Evolutionary conservation across 768 basidiomycete genomes (phyloP).

Genomic region (Amanita inopinata): DNA sequence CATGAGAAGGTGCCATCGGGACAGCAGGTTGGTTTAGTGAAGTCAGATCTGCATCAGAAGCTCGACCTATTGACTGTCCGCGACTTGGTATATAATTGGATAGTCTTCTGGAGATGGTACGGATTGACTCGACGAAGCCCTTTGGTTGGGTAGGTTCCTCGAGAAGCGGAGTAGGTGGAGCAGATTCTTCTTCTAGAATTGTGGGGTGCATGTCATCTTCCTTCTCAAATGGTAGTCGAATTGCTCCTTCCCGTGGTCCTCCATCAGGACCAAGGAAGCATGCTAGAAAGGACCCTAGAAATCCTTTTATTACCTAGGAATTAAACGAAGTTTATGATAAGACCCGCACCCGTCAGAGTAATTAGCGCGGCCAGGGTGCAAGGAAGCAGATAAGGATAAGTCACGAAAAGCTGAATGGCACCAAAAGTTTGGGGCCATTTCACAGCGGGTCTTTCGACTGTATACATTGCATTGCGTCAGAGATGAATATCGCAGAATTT

Average conservation of each 20-base stretch:
- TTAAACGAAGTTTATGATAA: constrained; percentile 7
- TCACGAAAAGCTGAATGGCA: constrained; percentile 53
- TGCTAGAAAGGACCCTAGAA: constrained; percentile 70
- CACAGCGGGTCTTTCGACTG: constrained; percentile 74
- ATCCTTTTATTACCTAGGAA: constrained; percentile 4
- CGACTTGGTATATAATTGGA: constrained; percentile 52
- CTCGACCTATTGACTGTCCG: constrained; percentile 22
- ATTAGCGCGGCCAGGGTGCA: constrained; percentile 69
- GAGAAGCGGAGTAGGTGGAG: constrained; percentile 34
- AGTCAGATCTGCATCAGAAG: constrained; percentile 21
- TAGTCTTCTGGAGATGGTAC: constrained; percentile 43
- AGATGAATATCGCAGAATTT: neutral
- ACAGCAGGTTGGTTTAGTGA: constrained; percentile 32
- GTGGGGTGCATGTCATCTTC: constrained; percentile 27
- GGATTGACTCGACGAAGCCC: constrained; percentile 32
- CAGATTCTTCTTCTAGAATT: constrained; percentile 61
- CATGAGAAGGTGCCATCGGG: constrained; percentile 33
- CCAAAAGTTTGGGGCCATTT: constrained; percentile 81
- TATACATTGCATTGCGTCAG: constrained; percentile 11
- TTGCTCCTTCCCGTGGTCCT: constrained; percentile 78
- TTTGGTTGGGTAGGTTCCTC: constrained; percentile 31
- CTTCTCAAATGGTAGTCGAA: constrained; percentile 79
- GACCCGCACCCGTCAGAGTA: constrained; percentile 53
- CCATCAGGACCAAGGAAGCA: constrained; percentile 89
- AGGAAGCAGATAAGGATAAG: constrained; percentile 88